Evolutionary conservation across 73 alveolate genomes (phyloP).

Genomic region (Stentor roeselii): DNA sequence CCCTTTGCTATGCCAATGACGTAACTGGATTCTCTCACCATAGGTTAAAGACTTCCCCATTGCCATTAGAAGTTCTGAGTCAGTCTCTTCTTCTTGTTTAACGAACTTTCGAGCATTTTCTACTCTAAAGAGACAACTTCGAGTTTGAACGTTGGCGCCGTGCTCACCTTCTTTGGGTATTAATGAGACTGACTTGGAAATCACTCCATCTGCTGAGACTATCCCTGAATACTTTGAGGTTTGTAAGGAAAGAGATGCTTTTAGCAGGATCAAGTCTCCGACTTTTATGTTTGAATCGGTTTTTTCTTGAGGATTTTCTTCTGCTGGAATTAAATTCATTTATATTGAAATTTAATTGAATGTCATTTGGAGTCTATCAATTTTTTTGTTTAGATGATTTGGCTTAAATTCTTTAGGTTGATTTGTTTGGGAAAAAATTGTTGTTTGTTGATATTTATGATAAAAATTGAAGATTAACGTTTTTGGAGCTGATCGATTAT

Average conservation of each 20-base stretch:
- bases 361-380: too few relatives aligned
- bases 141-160: not conserved
- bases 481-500: too few relatives aligned
- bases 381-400: too few relatives aligned
- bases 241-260: not conserved
- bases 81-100: not conserved
- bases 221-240: not conserved
- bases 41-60: slow-evolving; percentile 16
- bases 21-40: slow-evolving; percentile 24
- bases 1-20: slow-evolving; percentile 22
- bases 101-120: slow-evolving; percentile 12
- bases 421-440: too few relatives aligned
- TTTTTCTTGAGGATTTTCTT: too few relatives aligned
- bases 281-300: slow-evolving; percentile 19
- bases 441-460: too few relatives aligned
- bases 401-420: too few relatives aligned
- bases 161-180: slow-evolving; percentile 4
- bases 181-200: not conserved
- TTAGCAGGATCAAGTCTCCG: not conserved
- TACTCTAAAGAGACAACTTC: slow-evolving; percentile 1
- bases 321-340: too few relatives aligned
- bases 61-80: slow-evolving; percentile 23
- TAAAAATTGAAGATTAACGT: too few relatives aligned
- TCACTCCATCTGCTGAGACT: slow-evolving; percentile 23
- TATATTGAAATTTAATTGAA: too few relatives aligned